Conservation (phyloP, 2,329 filamentous ascomycete species). For the Epichloe glyceriae region DNA sequence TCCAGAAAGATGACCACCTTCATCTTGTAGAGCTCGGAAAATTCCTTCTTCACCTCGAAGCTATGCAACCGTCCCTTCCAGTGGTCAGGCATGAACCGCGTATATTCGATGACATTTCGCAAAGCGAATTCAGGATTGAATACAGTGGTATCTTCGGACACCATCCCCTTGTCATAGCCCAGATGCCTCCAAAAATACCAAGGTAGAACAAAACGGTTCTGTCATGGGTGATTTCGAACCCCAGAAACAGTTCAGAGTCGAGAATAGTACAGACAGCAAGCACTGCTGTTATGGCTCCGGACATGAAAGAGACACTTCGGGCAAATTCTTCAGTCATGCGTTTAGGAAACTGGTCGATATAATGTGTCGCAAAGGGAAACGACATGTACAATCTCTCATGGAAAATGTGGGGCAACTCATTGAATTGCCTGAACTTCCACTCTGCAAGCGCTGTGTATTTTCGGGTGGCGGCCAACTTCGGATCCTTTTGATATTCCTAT, state of each 20-base stretch:
- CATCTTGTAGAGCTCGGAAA: conserved; percentile 80
- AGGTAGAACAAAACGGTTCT: conserved; percentile 86
- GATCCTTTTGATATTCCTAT: conserved; percentile 90
- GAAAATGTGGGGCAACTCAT: conserved; percentile 88
- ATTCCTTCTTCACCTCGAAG: conserved; percentile 84
- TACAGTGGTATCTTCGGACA: conserved; percentile 77
- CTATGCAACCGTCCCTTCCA: conserved; percentile 89
- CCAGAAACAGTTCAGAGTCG: conserved; percentile 80
- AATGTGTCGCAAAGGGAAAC: conserved; percentile 80
- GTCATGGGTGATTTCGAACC: conserved; percentile 81
- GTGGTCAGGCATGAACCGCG: conserved; percentile 77
- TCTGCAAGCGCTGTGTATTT: conserved; percentile 88
- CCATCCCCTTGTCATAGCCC: conserved; percentile 67
- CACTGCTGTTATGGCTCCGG: conserved; percentile 75
- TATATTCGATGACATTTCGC: conserved; percentile 80
- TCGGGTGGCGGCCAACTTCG: conserved; percentile 64
- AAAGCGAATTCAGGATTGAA: conserved; percentile 89
- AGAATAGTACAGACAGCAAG: conserved; percentile 73
- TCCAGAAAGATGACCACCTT: conserved; percentile 86
- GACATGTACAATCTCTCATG: conserved; percentile 86
- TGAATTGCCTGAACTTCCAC: conserved; percentile 98
- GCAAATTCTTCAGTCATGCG: conserved; percentile 80
- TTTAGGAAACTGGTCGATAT: conserved; percentile 93
- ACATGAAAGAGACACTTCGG: conserved; percentile 74
- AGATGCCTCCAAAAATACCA: conserved; percentile 68